Base-by-base conservation (phyloP, 2,329 filamentous ascomycete genomes). In the Xylariaceae sp. region DNA sequence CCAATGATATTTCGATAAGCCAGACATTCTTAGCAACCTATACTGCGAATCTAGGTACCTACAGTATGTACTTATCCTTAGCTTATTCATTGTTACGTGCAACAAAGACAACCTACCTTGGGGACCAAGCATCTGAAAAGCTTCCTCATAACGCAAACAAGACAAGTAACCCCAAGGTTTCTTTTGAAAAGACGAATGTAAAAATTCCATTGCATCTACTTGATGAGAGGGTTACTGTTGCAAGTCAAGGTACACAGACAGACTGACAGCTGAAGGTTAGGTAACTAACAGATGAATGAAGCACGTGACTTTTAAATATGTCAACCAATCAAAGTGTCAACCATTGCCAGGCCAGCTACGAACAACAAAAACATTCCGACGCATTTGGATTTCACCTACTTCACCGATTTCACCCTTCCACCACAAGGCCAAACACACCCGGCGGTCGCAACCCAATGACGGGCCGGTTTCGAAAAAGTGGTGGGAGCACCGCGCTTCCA, bases 391-490 rank as follows among this genome's bases (percentile, higher is more conserved):
- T 45, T 26, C n/a, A n/a, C n/a, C n/a, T n/a, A n/a, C n/a, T n/a
- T n/a, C n/a, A n/a, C n/a, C n/a, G n/a, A n/a, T n/a, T n/a, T n/a
- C 7, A 40, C 20, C 44, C 46, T 47, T 44, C 40, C 40, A 55
- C 41, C 19, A 64, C 54, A 53, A 50, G 42, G n/a, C 42, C 52
- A 50, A 32, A 49, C 40, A 57, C 48, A 50, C 50, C 43, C 23
- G 44, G 44, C 21, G 55, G 40, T 26, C 46, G 37, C 20, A 55
- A 46, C 55, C 48, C 59, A 23, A 69, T 72, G 67, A 60, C 62
- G 20, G 64, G 63, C 47, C 61, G 57, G 45, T 63, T 70, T 44
- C 64, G 68, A 40, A 66, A 65, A 49, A 71, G 68, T 57, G 55
- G 56, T 20, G 67, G 66, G 26, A 62, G 66, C 57, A 54, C 54